Evolutionary conservation across 108 stramenopile genomes (phyloP).

Genomic region (Chaetoceros tenuissimus): DNA sequence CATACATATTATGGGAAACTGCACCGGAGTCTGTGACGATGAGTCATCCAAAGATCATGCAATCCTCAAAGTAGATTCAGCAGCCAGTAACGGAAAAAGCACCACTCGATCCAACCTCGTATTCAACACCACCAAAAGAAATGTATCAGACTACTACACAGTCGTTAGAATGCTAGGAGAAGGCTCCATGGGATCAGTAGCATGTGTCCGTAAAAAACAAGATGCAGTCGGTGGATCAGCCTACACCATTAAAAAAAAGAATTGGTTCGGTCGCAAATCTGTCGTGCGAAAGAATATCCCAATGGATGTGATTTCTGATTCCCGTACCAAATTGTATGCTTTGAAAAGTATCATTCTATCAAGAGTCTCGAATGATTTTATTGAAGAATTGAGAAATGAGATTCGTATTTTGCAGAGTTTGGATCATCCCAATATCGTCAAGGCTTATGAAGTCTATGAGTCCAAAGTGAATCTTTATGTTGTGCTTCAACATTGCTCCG

Average conservation of each 20-base stretch:
- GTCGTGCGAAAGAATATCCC: neutral
- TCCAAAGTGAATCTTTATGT: slow-evolving; percentile 59
- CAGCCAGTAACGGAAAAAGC: too few species aligned
- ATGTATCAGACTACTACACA: slow-evolving; percentile 38
- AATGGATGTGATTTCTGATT: neutral
- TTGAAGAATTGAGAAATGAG: slow-evolving; percentile 85
- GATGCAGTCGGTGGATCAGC: slow-evolving; percentile 43
- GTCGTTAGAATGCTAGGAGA: slow-evolving; percentile 37
- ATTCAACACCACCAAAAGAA: slow-evolving; percentile 11
- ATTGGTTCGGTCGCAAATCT: neutral
- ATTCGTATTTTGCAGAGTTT: slow-evolving; percentile 59
- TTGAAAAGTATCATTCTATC: slow-evolving; percentile 56
- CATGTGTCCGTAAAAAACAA: slow-evolving; percentile 29
- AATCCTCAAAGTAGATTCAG: too few species aligned
- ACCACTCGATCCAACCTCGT: neutral
- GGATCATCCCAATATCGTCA: slow-evolving; percentile 95
- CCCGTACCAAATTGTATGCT: slow-evolving; percentile 40
- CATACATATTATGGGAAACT: slow-evolving; percentile 1
- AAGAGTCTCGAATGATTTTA: slow-evolving; percentile 38
- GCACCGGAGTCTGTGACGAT: too few species aligned
- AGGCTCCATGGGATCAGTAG: slow-evolving; percentile 49
- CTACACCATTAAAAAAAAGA: neutral
- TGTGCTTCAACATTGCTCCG: slow-evolving; percentile 70
- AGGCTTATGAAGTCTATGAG: slow-evolving; percentile 76
- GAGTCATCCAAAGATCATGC: too few species aligned